These are phyloP conservation scores for Cladosporium sp. DNA, from an alignment of 2,329 filamentous ascomycete species.

Conservation along the genomic window DNA sequence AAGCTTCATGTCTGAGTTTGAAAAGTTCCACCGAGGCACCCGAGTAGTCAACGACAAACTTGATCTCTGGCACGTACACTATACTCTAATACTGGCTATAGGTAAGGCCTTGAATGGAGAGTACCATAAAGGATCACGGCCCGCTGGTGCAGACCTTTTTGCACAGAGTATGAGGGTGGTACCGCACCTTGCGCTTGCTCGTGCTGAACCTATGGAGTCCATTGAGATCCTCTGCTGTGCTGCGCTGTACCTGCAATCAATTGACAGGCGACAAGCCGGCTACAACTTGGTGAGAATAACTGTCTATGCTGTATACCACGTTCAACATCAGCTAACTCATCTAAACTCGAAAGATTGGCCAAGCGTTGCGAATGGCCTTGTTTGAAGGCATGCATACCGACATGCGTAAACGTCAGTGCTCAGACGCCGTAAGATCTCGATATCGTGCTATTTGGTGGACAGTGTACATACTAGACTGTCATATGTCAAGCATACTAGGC, in stretches of 20 bases:
- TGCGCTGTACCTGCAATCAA: conserved; percentile 50
- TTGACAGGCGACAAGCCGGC: conserved; percentile 45
- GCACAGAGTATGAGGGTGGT: conserved; percentile 42
- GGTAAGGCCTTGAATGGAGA: conserved; percentile 48
- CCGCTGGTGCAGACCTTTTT: conserved; percentile 47
- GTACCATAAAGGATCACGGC: conserved; percentile 31
- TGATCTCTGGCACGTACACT: conserved; percentile 50
- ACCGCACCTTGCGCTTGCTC: conserved; percentile 39
- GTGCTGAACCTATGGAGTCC: conserved; percentile 41
- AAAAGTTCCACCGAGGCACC: conserved; percentile 35
- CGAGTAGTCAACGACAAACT: too few species aligned
- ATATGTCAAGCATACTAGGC: conserved; percentile 53
- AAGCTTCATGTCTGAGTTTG: conserved; percentile 44
- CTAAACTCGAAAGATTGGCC: conserved; percentile 39
- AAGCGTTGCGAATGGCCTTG: conserved; percentile 49
- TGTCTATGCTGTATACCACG: conserved; percentile 5
- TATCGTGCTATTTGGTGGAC: conserved; percentile 53
- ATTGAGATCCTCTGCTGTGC: conserved; percentile 50
- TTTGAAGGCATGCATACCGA: conserved; percentile 51
- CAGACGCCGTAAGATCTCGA: conserved; percentile 40
- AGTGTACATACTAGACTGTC: conserved; percentile 49
- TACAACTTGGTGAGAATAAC: conserved; percentile 41
- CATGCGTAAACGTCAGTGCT: conserved; percentile 42
- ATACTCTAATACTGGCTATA: conserved; percentile 51
- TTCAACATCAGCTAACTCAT: too few species aligned